Evolutionary conservation across 345 rosid species (phyloP).

Genomic region (Hypericum androsaemum): DNA sequence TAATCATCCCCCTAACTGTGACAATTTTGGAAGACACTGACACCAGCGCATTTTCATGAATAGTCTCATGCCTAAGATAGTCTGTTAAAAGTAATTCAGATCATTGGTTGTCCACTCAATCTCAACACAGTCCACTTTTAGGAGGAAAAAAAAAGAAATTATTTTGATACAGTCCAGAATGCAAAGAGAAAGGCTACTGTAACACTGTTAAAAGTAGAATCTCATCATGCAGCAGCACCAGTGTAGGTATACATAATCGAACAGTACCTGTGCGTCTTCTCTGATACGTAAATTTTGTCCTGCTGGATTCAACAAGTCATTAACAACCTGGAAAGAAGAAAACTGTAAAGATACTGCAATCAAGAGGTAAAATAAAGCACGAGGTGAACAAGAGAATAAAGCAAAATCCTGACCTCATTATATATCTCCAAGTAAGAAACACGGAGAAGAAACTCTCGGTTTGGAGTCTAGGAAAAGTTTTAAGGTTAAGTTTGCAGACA

Average conservation of each 20-base stretch:
- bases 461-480: constrained; percentile 58
- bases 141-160: too few relatives aligned
- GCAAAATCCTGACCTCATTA: constrained; percentile 66
- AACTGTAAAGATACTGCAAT: constrained; percentile 14
- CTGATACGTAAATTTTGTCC: constrained; percentile 95
- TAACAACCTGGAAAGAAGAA: constrained; percentile 62
- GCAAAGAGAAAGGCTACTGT: too few relatives aligned
- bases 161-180: too few relatives aligned
- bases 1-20: too few relatives aligned
- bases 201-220: too few relatives aligned
- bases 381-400: not conserved
- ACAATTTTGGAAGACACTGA: too few relatives aligned
- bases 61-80: too few relatives aligned
- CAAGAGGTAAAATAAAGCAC: constrained; percentile 7
- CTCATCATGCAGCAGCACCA: too few relatives aligned
- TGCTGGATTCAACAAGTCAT: constrained; percentile 91
- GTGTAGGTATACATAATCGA: not conserved
- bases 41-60: too few relatives aligned
- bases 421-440: constrained; percentile 96
- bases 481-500: constrained; percentile 13
- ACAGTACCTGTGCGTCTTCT: constrained; percentile 90
- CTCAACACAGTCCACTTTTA: too few relatives aligned
- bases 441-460: constrained; percentile 88
- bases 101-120: too few relatives aligned
- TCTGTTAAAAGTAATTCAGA: too few relatives aligned